Percentiles rank a stretch among this genome's conserved stretches.
Conservation (phyloP, 306 rosid genomes). For the peach (Prunus persica) region DNA sequence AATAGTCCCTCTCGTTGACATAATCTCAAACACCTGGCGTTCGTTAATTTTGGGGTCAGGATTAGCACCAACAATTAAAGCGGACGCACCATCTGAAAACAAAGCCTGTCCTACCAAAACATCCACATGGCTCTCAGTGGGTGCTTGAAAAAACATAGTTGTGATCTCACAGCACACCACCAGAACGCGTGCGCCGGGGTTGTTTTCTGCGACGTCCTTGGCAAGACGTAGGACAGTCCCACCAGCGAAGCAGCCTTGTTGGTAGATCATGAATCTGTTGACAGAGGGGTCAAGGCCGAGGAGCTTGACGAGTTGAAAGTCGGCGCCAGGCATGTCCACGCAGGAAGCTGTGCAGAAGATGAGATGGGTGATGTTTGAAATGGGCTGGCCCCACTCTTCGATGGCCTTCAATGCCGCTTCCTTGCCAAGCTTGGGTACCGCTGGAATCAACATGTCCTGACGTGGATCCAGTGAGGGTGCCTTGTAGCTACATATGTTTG, state of each 20-base stretch:
- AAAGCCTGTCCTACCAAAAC: slow-evolving; percentile 44
- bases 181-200: slow-evolving; percentile 33
- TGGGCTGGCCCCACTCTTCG: slow-evolving; percentile 40
- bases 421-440: slow-evolving; percentile 40
- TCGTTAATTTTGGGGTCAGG: slow-evolving; percentile 18
- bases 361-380: slow-evolving; percentile 38
- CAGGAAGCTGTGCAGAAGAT: slow-evolving; percentile 38
- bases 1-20: neutral
- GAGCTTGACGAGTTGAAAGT: slow-evolving; percentile 32
- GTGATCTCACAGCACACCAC: slow-evolving; percentile 23
- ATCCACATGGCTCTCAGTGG: slow-evolving; percentile 23
- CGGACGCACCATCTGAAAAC: slow-evolving; percentile 36
- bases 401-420: slow-evolving; percentile 41
- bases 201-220: slow-evolving; percentile 36
- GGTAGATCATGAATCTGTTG: slow-evolving; percentile 37
- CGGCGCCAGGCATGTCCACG: slow-evolving; percentile 41
- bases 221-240: slow-evolving; percentile 36
- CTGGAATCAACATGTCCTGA: slow-evolving; percentile 30
- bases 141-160: too few relatives aligned
- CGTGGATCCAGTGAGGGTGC: slow-evolving; percentile 32
- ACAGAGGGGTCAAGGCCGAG: slow-evolving; percentile 32
- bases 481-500: slow-evolving; percentile 17
- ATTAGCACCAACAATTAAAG: slow-evolving; percentile 29
- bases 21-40: slow-evolving; percentile 17
- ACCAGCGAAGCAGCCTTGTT: slow-evolving; percentile 36